A percentile compares a stretch with the other conserved stretches of the same genome.
Evolutionary conservation across 1,139 yeast genomes (phyloP).

Genomic region (Nakaseomyces glabratus): DNA sequence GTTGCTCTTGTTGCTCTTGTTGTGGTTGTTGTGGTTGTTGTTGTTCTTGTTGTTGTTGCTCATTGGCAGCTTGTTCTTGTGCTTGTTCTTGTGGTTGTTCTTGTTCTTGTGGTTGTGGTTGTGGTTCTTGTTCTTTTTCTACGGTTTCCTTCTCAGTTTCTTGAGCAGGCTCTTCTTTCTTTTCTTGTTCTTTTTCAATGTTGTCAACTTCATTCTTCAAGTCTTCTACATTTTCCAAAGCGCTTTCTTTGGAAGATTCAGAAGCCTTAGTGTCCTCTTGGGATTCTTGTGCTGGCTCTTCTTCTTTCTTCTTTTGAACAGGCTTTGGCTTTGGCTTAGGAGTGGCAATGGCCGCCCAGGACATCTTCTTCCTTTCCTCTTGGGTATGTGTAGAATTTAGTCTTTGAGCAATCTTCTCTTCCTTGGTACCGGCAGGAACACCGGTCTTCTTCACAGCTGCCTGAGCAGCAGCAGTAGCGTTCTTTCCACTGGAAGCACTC

Average conservation of each 20-base stretch:
- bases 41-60: constrained; percentile 10
- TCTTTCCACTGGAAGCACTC: not conserved
- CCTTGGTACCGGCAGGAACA: constrained; percentile 23
- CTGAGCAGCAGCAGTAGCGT: constrained; percentile 18
- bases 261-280: not conserved
- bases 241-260: constrained; percentile 6
- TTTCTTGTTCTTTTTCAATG: constrained; percentile 7
- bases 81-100: constrained; percentile 7
- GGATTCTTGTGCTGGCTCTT: not conserved
- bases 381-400: constrained; percentile 7
- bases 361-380: constrained; percentile 23
- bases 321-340: constrained; percentile 29
- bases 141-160: constrained; percentile 15
- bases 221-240: constrained; percentile 9
- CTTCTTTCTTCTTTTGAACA: constrained; percentile 14
- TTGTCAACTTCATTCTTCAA: constrained; percentile 9
- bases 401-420: constrained; percentile 13
- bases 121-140: constrained; percentile 8
- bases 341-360: constrained; percentile 38
- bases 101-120: constrained; percentile 9
- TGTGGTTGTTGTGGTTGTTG: constrained; percentile 7
- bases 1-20: constrained; percentile 4
- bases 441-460: constrained; percentile 19
- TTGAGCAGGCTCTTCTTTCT: constrained; percentile 9
- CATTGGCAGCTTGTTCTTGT: constrained; percentile 10